Percentiles rank a stretch among this genome's conserved stretches.
These are phyloP conservation scores for Podospora australis DNA, from an alignment of 495 filamentous ascomycete species.

Conservation along the genomic window DNA sequence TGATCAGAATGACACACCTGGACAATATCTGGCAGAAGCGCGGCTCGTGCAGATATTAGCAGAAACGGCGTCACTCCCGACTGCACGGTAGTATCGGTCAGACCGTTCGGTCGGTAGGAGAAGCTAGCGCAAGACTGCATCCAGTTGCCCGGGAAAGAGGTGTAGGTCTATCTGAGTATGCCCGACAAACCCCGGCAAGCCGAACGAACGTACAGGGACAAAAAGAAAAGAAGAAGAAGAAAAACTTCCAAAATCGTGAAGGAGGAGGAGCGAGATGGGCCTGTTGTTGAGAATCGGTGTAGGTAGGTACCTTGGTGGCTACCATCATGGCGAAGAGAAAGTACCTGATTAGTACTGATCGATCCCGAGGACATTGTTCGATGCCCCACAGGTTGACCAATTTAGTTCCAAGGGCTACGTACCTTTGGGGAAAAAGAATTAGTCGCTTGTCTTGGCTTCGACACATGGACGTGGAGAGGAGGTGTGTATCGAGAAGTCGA, in stretches of 20 bases:
- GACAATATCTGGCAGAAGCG: background rate
- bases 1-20: background rate
- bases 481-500: constrained; percentile 17
- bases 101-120: background rate
- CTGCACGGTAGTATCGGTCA: constrained; percentile 5
- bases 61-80: constrained; percentile 3
- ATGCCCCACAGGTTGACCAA: constrained; percentile 21
- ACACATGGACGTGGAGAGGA: constrained; percentile 16
- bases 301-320: constrained; percentile 24
- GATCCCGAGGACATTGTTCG: constrained; percentile 14
- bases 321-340: constrained; percentile 18
- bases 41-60: background rate
- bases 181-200: constrained; percentile 11
- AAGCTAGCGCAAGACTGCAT: constrained; percentile 11
- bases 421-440: constrained; percentile 19
- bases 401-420: constrained; percentile 20
- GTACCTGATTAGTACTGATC: constrained; percentile 18
- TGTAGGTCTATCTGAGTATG: constrained; percentile 8
- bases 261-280: constrained; percentile 6
- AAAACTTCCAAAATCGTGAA: too few species aligned
- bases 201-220: constrained; percentile 12
- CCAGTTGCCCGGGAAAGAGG: constrained; percentile 9
- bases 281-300: constrained; percentile 14
- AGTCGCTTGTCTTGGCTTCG: constrained; percentile 11
- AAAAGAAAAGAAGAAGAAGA: background rate